phyloP scores from a whole-genome alignment of 352 stramenopile genomes.

The Aphanomyces astaci region DNA sequence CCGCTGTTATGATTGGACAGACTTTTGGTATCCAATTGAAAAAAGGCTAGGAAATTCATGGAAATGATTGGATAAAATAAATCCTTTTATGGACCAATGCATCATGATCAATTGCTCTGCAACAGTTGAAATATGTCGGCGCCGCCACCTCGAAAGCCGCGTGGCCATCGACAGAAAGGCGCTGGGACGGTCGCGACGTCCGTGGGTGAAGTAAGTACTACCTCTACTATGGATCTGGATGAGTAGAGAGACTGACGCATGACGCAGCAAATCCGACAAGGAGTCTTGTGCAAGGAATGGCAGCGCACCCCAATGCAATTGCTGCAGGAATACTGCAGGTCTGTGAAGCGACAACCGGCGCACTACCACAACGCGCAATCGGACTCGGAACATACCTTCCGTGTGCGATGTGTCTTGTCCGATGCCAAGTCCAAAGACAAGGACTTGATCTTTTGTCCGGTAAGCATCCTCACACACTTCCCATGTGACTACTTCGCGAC shows the following conservation, averaged over 20 bases:
- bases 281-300: conserved; percentile 90
- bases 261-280: conserved; percentile 49
- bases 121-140: conserved; percentile 7
- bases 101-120: background rate
- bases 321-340: conserved; percentile 90
- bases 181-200: conserved; percentile 83
- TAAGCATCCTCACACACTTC: too few relatives aligned
- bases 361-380: conserved; percentile 52
- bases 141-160: conserved; percentile 23
- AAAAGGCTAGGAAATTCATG: conserved; percentile 5
- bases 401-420: conserved; percentile 81
- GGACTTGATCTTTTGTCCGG: conserved; percentile 89
- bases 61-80: background rate
- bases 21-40: too few relatives aligned
- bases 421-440: conserved; percentile 92
- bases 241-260: background rate
- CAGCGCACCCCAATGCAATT: conserved; percentile 91
- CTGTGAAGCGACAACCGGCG: conserved; percentile 81
- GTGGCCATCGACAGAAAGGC: conserved; percentile 77
- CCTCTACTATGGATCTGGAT: background rate
- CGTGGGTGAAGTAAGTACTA: conserved; percentile 46
- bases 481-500: too few relatives aligned
- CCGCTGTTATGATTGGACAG: too few relatives aligned
- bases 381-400: conserved; percentile 30
- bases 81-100: background rate